Base-by-base conservation (phyloP, 345 rosid genomes). In the Cardamine resedifolia region DNA sequence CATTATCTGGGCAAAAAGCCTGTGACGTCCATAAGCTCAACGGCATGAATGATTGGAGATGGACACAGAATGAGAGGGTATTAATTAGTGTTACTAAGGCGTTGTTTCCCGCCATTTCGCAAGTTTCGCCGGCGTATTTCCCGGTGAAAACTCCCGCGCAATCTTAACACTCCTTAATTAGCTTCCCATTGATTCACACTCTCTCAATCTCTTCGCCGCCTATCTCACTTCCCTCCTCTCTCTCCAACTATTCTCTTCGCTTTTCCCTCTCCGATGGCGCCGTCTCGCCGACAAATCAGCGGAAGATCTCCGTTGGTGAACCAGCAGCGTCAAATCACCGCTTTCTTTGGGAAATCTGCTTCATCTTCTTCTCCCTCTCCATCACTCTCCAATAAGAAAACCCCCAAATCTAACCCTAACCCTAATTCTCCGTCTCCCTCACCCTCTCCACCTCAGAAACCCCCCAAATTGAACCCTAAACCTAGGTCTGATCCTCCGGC, bases 271-370 rank as follows among this genome's bases (percentile, higher is more conserved):
- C 71, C 66, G 43, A 90, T 91, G 97, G 89, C 91, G n/a, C 77
- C 96, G 47, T 67, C 90, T 59, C 89, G 92, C 59, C 90, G 90
- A 38, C 91, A 67, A 30, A 83, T 69, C 81, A 90, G 78, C 33
- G 98, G 97, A 47, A 80, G 97, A 72, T 95, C 99, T 41, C 97
- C 98, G 47, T 78, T 91, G 70, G 97, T 88, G 10, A 94, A 89
- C 77, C 93, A 85, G 58, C 97, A 89, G 70, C 83, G 92, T 50
- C 97, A 94, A 78, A 94, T 91, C 80, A 94, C 98, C 9, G 45
- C 94, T 43, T 95, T 91, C 90, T 95, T 95, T 81, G 65, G 83
- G 55, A 89, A 81, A 67, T 64, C 79, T 7, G 2, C 64, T 28
- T 21, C 76, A 30, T 43, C 81, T 6, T 50, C 74, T 55, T 48